phyloP scores from a whole-genome alignment of 2,329 filamentous ascomycete species.

The Botrytis squamosa region DNA sequence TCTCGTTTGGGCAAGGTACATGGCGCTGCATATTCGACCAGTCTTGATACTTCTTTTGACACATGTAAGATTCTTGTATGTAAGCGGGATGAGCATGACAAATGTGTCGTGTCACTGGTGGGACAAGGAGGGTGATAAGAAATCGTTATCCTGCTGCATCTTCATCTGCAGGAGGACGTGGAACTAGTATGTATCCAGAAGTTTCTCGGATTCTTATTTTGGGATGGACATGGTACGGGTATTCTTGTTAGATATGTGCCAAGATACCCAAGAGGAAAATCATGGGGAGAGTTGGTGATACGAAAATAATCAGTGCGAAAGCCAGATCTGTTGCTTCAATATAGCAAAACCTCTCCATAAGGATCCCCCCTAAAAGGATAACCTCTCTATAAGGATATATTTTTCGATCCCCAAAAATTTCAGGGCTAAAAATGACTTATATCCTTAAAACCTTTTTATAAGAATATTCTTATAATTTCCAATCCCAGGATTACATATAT shows the following conservation, averaged over 20 bases:
- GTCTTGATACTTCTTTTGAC: background rate
- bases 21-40: background rate
- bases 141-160: background rate
- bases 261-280: background rate
- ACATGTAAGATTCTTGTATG: background rate
- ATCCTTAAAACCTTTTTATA: too few relatives aligned
- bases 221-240: background rate
- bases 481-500: too few relatives aligned
- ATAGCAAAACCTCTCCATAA: too few relatives aligned
- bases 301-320: background rate
- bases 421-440: too few relatives aligned
- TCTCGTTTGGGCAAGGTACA: background rate
- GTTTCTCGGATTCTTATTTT: slow-evolving; percentile 2
- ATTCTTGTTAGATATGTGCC: background rate
- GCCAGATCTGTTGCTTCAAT: background rate
- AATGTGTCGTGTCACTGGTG: background rate
- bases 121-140: background rate
- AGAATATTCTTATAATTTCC: too few relatives aligned
- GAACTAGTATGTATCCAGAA: slow-evolving; percentile 8
- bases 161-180: background rate
- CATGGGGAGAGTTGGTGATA: background rate
- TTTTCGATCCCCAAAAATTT: too few relatives aligned
- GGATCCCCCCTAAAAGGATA: too few relatives aligned
- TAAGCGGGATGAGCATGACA: background rate
- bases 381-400: too few relatives aligned